phyloP scores from a whole-genome alignment of 108 stramenopile species.

The Parmales sp. region DNA sequence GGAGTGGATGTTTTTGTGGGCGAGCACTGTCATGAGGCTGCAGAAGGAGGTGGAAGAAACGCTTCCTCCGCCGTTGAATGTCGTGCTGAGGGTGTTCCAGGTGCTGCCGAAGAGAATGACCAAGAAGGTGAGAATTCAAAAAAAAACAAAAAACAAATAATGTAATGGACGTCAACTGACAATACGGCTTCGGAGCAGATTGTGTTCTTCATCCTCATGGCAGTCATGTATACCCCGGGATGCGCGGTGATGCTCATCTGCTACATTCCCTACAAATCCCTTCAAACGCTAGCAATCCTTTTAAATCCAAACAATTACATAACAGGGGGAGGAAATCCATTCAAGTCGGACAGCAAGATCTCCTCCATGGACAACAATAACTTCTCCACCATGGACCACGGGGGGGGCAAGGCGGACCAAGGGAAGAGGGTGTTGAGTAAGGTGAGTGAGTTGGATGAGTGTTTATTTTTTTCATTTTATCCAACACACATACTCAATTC shows the following conservation, averaged over 20 bases:
- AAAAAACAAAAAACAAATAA: too few species aligned
- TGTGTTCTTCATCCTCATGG: neutral
- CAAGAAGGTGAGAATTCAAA: neutral
- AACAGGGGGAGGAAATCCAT: neutral
- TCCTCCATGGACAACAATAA: neutral
- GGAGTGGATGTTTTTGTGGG: slow-evolving; percentile 2
- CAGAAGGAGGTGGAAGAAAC: neutral
- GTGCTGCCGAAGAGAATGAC: neutral
- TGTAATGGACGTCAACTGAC: too few species aligned
- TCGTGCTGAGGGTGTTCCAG: neutral
- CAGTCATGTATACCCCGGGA: neutral
- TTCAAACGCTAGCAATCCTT: neutral
- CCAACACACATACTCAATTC: too few species aligned
- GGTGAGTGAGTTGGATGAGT: too few species aligned
- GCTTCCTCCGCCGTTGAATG: neutral
- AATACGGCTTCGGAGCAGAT: too few species aligned
- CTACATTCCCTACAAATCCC: neutral
- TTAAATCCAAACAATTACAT: neutral
- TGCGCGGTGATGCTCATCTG: neutral
- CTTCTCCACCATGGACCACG: neutral
- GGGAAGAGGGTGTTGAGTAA: neutral
- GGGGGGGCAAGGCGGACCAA: neutral
- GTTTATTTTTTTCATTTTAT: too few species aligned
- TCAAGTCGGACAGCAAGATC: neutral
- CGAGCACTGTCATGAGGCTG: neutral